These are phyloP conservation scores for Shiraia sp. DNA, from an alignment of 2,329 filamentous ascomycete species.

Conservation along the genomic window DNA sequence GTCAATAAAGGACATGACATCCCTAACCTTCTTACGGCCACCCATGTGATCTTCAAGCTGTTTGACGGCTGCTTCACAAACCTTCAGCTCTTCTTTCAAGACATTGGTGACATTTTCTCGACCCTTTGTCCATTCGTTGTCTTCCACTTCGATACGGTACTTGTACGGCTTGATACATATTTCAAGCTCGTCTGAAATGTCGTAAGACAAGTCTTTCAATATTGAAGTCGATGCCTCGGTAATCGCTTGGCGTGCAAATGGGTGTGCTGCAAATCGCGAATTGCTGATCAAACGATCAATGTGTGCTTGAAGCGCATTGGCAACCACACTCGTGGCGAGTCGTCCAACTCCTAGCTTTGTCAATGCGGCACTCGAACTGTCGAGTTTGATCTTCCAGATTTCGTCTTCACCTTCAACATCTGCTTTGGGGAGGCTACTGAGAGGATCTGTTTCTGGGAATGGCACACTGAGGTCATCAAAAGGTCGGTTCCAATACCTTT, in stretches of 20 bases:
- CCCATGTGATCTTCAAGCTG: conserved; percentile 77
- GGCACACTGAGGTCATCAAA: conserved; percentile 76
- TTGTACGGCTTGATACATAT: conserved; percentile 99
- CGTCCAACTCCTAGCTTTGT: conserved; percentile 94
- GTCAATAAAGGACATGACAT: conserved; percentile 91
- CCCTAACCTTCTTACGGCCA: conserved; percentile 79
- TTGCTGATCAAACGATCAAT: conserved; percentile 76
- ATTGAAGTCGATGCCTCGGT: conserved; percentile 88
- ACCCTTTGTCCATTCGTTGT: conserved; percentile 83
- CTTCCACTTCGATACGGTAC: conserved; percentile 93
- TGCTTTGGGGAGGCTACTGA: conserved; percentile 80
- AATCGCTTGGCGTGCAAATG: conserved; percentile 91
- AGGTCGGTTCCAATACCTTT: conserved; percentile 96
- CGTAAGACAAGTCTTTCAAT: conserved; percentile 91
- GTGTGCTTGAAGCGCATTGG: conserved; percentile 81
- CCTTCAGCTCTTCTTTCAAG: conserved; percentile 83
- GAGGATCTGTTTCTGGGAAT: conserved; percentile 69
- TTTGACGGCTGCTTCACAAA: conserved; percentile 79
- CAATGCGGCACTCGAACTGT: conserved; percentile 84
- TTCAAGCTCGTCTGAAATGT: conserved; percentile 95
- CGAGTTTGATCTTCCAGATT: conserved; percentile 93
- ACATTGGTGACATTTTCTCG: conserved; percentile 79
- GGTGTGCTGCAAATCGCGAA: conserved; percentile 87
- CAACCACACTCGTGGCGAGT: conserved; percentile 88
- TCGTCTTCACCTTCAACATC: conserved; percentile 71